Conservation (phyloP, 768 basidiomycete genomes). For the Termitomyces sp. region DNA sequence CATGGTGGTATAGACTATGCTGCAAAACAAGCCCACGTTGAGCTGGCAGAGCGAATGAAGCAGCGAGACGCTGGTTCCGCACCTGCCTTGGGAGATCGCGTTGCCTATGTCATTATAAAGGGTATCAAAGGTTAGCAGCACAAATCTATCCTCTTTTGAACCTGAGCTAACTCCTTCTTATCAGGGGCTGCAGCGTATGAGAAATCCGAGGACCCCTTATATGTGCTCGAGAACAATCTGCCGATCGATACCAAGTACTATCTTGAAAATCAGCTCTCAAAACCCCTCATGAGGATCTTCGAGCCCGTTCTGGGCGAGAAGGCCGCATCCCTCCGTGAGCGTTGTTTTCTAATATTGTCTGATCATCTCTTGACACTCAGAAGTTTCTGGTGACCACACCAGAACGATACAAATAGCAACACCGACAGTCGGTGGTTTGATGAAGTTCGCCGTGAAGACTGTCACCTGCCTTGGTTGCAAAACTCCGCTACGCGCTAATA, state of each 20-base stretch:
- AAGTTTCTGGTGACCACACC: slow-evolving; percentile 96
- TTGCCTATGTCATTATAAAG: slow-evolving; percentile 98
- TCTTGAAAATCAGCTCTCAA: slow-evolving; percentile 95
- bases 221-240: slow-evolving; percentile 95
- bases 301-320: slow-evolving; percentile 96
- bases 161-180: neutral
- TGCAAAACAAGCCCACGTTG: slow-evolving; percentile 94
- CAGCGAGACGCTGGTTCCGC: slow-evolving; percentile 97
- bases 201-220: slow-evolving; percentile 97
- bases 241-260: slow-evolving; percentile 99
- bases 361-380: slow-evolving; percentile 6
- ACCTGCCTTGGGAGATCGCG: slow-evolving; percentile 95
- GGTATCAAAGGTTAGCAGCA: slow-evolving; percentile 71
- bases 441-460: slow-evolving; percentile 98
- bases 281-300: slow-evolving; percentile 95
- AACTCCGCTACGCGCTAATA: slow-evolving; percentile 73
- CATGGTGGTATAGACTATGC: slow-evolving; percentile 60
- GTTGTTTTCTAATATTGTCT: neutral
- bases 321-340: slow-evolving; percentile 74
- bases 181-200: slow-evolving; percentile 94
- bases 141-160: neutral
- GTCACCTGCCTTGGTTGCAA: slow-evolving; percentile 95
- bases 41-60: slow-evolving; percentile 93
- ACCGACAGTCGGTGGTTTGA: slow-evolving; percentile 91
- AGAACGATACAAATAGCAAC: slow-evolving; percentile 94